These are phyloP conservation scores for Ophiocordyceps unilateralis DNA, from an alignment of 2,329 filamentous ascomycete species.

Conservation along the genomic window DNA sequence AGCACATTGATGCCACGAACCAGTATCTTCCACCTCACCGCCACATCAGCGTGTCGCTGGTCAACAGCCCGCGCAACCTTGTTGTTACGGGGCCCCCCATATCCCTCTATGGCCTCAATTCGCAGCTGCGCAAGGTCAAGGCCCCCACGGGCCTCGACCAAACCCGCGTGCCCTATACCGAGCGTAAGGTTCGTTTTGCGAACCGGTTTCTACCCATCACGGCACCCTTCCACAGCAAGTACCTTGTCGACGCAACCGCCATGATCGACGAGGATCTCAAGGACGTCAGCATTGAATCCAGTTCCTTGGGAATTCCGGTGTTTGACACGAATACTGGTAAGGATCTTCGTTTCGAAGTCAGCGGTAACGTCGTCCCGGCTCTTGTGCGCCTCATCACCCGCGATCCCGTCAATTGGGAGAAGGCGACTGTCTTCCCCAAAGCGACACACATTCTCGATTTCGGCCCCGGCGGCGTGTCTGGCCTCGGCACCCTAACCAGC, in stretches of 20 bases:
- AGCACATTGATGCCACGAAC: constrained; percentile 93
- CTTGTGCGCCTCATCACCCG: constrained; percentile 87
- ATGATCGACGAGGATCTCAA: constrained; percentile 79
- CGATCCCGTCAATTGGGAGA: constrained; percentile 91
- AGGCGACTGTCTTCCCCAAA: constrained; percentile 73
- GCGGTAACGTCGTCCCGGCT: constrained; percentile 67
- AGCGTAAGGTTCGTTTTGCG: constrained; percentile 90
- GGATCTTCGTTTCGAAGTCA: constrained; percentile 55
- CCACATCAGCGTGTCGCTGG: constrained; percentile 85
- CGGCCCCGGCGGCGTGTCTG: constrained; percentile 90
- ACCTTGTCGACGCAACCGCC: constrained; percentile 65
- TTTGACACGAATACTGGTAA: constrained; percentile 81
- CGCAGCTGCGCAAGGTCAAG: constrained; percentile 91
- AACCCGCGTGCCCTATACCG: constrained; percentile 80
- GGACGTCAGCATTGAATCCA: constrained; percentile 57
- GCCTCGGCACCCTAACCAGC: constrained; percentile 88
- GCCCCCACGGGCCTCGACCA: constrained; percentile 95
- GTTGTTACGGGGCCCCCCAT: constrained; percentile 93
- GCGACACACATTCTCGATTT: constrained; percentile 96
- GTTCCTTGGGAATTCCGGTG: constrained; percentile 64
- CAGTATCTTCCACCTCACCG: constrained; percentile 84
- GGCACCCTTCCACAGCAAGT: constrained; percentile 94
- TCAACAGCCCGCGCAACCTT: constrained; percentile 94
- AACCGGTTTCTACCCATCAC: constrained; percentile 97
- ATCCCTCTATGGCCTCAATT: constrained; percentile 88